phyloP scores from a whole-genome alignment of 2,329 filamentous ascomycete genomes.

The Sporothrix schenckii region DNA sequence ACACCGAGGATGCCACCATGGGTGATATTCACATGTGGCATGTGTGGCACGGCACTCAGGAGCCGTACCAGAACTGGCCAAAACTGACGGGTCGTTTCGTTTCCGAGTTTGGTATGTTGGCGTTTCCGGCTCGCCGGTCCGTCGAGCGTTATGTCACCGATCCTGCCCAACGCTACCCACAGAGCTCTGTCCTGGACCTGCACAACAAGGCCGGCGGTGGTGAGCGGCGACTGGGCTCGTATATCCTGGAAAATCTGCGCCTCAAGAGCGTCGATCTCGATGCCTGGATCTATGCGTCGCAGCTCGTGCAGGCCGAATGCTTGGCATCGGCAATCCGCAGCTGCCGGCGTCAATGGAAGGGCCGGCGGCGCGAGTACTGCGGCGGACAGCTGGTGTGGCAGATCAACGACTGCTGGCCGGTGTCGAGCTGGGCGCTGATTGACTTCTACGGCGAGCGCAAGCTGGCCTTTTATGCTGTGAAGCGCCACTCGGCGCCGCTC shows the following conservation, averaged over 20 bases:
- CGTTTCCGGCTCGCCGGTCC: conserved; percentile 81
- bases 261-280: conserved; percentile 63
- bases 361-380: conserved; percentile 70
- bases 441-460: conserved; percentile 81
- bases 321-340: conserved; percentile 65
- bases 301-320: conserved; percentile 70
- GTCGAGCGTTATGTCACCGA: conserved; percentile 78
- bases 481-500: conserved; percentile 73
- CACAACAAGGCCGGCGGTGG: conserved; percentile 95
- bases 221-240: conserved; percentile 81
- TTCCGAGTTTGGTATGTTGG: conserved; percentile 94
- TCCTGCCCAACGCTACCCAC: conserved; percentile 76
- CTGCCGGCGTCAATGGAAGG: conserved; percentile 74
- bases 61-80: conserved; percentile 85
- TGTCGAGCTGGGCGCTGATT: conserved; percentile 75
- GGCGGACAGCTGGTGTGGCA: conserved; percentile 82
- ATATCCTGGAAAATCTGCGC: conserved; percentile 86
- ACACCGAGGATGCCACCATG: conserved; percentile 74
- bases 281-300: conserved; percentile 71
- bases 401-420: conserved; percentile 85
- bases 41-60: conserved; percentile 90
- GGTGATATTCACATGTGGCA: conserved; percentile 97
- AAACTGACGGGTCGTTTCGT: conserved; percentile 88
- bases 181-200: conserved; percentile 86
- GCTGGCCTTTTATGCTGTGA: conserved; percentile 76